Evolutionary conservation across 176 grass and related monocot genomes (phyloP), one percentile per base, ranked within the genome.

Genomic region (Cocos nucifera): DNA sequence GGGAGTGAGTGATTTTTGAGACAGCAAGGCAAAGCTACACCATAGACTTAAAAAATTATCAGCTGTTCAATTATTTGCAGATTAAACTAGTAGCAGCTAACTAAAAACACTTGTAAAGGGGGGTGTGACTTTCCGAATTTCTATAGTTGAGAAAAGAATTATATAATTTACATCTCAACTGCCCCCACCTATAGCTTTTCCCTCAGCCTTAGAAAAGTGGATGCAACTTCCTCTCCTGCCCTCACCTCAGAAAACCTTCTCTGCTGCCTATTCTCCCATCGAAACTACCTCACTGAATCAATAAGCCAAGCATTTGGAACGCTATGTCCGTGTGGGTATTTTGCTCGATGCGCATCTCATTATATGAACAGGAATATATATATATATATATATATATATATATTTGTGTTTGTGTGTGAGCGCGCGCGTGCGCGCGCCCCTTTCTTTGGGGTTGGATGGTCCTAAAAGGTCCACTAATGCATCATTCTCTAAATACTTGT

Each of bases 391-490:
- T 30, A 30, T 30, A 30, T 17, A 56, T 17, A 22, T 56, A 56
- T 22, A n/a, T n/a, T n/a, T n/a, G n/a, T n/a, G n/a, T n/a, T n/a
- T n/a, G n/a, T n/a, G n/a, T n/a, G n/a, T n/a, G n/a, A n/a, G n/a
- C n/a, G n/a, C n/a, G n/a, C n/a, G n/a, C n/a, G n/a, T n/a, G n/a
- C n/a, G n/a, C n/a, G n/a, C n/a, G 7, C 27, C 39, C 27, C 27
- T 61, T 29, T 61, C 3, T 6, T 60, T 39, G 10, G 25, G 3
- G 27, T 3, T 39, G 17, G 17, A 16, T 67, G 73, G 72, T 17
- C 67, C 67, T 77, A 80, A 62, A 49, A 51, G 49, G 73, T 80
- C 77, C 73, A 85, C 72, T 76, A 76, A 69, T 64, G 58, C 73
- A 69, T 23, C 62, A 58, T 54, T 80, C 76, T 80, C 73, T 54